Evolutionary conservation across 1,139 yeast species (phyloP), one percentile per base, ranked within the genome.

Genomic region (Entelexis paramagnoliae): DNA sequence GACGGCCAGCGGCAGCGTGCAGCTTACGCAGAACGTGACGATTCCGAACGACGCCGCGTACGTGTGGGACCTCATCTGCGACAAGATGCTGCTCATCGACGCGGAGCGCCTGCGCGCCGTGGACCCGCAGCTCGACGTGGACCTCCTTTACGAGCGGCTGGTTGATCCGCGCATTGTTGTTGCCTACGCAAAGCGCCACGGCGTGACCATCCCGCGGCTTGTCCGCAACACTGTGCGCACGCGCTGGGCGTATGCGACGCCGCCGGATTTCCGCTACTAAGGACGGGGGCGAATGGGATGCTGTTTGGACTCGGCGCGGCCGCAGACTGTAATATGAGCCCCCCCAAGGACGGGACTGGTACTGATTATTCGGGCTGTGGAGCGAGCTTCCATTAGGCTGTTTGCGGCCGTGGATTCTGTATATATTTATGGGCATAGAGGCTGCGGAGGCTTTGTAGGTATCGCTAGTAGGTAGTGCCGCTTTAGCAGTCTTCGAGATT

Each of bases 131-230:
- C 22, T 26, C 7, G 32, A 11, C n/a, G 29, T 28, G 8, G 43
- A 40, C n/a, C 14, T 26, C n/a, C n/a, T 9, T 20, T 33, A 26
- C 3, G 43, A 40, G 13, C n/a, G 14, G 14, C 20, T 89, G 72
- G 89, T 89, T 57, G 98, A 91, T 67, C 98, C 98, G 26, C 75
- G 98, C 60, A 72, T 91, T 61, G 81, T 95, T 0, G 96, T 86
- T 46, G 81, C 86, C 76, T 91, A 88, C 67, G 78, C 95, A 48
- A 88, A 88, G 68, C 85, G 81, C 68, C 87, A 73, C 64, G 74
- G 79, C 53, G 96, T 91, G 26, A 97, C 97, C 13, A 83, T 91
- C 55, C 97, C 89, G 67, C 88, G 86, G 68, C 74, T 91, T 51
- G 88, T 91, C 62, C 83, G 96, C 24, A 88, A 87, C 68, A 84